phyloP scores from a whole-genome alignment of 805 yeast genomes.

The Pichia rugopelliculosa region DNA sequence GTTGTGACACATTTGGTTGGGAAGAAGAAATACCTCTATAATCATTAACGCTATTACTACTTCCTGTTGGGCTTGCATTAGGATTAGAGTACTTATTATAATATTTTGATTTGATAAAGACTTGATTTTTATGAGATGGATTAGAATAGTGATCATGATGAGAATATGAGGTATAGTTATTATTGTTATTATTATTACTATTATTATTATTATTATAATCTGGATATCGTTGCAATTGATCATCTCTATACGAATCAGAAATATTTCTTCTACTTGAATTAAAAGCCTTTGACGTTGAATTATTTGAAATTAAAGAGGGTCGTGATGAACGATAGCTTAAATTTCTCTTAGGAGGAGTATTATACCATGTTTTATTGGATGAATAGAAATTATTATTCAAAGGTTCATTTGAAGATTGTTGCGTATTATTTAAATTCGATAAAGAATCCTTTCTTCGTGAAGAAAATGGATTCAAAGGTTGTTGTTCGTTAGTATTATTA shows the following conservation, averaged over 20 bases:
- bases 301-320: conserved; percentile 4
- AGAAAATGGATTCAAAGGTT: conserved; percentile 1
- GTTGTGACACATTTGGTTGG: neutral
- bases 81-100: neutral
- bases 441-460: conserved; percentile 8
- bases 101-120: conserved; percentile 3
- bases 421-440: neutral
- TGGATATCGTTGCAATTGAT: neutral
- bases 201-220: conserved; percentile 1
- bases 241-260: conserved; percentile 3
- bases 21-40: neutral
- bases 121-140: neutral
- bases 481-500: neutral
- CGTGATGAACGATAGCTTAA: neutral
- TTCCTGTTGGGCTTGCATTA: neutral
- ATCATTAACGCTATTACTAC: neutral
- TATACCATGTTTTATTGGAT: neutral
- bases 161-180: neutral
- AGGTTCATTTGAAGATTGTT: neutral
- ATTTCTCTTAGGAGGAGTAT: neutral
- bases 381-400: neutral
- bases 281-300: neutral
- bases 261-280: neutral
- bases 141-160: neutral
- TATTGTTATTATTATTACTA: neutral